Conservation (phyloP, 2,329 filamentous ascomycete species). For the Fusarium haematococcum region DNA sequence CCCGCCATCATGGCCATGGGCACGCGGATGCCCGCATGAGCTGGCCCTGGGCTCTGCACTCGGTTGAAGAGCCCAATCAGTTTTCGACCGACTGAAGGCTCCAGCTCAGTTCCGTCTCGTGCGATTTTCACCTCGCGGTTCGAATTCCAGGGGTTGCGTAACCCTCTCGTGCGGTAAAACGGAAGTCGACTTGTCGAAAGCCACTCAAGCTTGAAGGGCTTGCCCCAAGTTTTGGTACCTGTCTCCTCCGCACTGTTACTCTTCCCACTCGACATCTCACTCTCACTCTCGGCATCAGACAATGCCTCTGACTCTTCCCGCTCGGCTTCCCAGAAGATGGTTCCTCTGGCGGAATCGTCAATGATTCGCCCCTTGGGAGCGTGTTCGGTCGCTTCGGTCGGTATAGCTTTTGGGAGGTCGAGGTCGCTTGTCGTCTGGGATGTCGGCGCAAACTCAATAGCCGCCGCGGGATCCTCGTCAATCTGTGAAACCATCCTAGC, state of each 20-base stretch:
- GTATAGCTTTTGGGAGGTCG: constrained; percentile 82
- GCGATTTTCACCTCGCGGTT: constrained; percentile 97
- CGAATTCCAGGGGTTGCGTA: constrained; percentile 94
- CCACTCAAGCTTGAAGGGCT: constrained; percentile 93
- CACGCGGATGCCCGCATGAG: constrained; percentile 46
- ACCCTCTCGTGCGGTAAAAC: constrained; percentile 87
- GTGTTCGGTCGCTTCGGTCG: constrained; percentile 80
- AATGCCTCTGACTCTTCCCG: constrained; percentile 63
- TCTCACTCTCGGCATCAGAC: constrained; percentile 59
- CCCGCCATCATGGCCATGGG: constrained; percentile 52
- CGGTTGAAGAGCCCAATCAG: constrained; percentile 84
- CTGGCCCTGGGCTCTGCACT: constrained; percentile 54
- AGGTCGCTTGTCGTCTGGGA: constrained; percentile 68
- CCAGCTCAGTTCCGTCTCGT: constrained; percentile 91
- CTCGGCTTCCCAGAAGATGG: constrained; percentile 95
- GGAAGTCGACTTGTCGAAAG: constrained; percentile 84
- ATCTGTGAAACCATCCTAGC: constrained; percentile 90
- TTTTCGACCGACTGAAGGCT: constrained; percentile 81
- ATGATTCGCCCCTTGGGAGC: constrained; percentile 89
- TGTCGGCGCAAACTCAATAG: constrained; percentile 76
- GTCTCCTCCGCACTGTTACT: constrained; percentile 58
- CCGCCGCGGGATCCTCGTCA: constrained; percentile 77
- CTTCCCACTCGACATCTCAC: constrained; percentile 52
- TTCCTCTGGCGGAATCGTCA: constrained; percentile 91
- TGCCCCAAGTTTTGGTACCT: constrained; percentile 79